Base-by-base conservation (phyloP, 306 rosid species). In the Prunus armeniaca region DNA sequence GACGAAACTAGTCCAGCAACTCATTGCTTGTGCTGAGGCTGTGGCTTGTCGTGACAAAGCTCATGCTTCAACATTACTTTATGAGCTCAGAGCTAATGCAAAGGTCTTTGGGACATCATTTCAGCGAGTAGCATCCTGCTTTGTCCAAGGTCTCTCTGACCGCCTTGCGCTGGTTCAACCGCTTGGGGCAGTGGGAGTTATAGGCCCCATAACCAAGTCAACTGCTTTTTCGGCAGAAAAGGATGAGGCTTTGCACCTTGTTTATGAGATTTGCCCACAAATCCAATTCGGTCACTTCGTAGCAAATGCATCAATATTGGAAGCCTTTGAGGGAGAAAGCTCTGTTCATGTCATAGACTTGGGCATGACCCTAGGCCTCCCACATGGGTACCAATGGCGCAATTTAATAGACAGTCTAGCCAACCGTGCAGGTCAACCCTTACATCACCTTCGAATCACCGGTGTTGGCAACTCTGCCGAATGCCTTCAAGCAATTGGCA, bases 301-400 rank as follows among this genome's bases (percentile, higher is more conserved):
- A 52, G 72, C 79, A 22, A 75, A 75, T 15, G 46, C 72, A 34
- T 65, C 79, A 63, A 65, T 65, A 50, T 65, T 65, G 79, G 79
- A 75, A 75, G 72, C 72, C 72, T 65, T 65, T 75, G 79, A 75
- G 79, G 65, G 72, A 18, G 79, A 34, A 70, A 75, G 72, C 19
- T 75, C 25, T 14, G 54, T 75, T 10, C 79, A 65, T 65, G 55
- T 75, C 64, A 54, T 65, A 38, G 79, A 75, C 52, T 65, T 75
- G 49, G 79, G 72, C 13, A 75, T 75, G 79, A 75, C 72, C 72
- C 65, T 75, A 32, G 63, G 79, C 25, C 72, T 75, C 64, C 54
- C 14, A 14, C 79, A 65, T 22, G 65, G 72, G 25, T 52, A 65
- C 41, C 72, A 75, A 52, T 75, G 79, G 79, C 65, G 63, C 24